Evolutionary conservation across 257 asterid genomes (phyloP).

Genomic region (Primulina tabacum): DNA sequence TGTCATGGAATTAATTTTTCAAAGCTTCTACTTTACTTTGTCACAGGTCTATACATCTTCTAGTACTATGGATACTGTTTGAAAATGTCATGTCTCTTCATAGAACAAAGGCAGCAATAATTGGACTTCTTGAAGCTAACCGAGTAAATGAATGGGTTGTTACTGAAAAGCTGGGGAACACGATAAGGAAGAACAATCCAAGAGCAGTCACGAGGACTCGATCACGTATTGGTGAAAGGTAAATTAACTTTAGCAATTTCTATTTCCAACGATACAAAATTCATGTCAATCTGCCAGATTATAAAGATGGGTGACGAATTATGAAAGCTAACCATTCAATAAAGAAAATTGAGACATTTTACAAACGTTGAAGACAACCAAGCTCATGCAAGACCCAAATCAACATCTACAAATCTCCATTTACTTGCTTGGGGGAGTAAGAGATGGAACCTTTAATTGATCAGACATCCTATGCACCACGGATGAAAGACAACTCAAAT

Average conservation of each 20-base stretch:
- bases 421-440: too few species aligned
- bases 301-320: neutral
- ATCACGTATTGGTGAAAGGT: constrained; percentile 42
- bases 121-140: constrained; percentile 44
- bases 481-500: neutral
- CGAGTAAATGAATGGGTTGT: constrained; percentile 57
- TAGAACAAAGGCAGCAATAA: constrained; percentile 50
- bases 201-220: constrained; percentile 32
- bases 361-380: neutral
- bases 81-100: constrained; percentile 58
- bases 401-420: too few species aligned
- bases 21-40: constrained; percentile 12
- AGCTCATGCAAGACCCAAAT: too few species aligned
- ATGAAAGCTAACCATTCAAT: neutral
- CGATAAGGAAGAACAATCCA: constrained; percentile 25
- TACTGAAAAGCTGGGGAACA: constrained; percentile 48
- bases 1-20: neutral
- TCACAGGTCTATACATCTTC: constrained; percentile 45
- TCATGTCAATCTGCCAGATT: neutral
- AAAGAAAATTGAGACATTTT: neutral
- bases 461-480: neutral
- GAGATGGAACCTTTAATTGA: neutral
- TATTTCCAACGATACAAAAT: neutral
- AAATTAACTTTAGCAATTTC: neutral
- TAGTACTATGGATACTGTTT: constrained; percentile 46